Conservation (phyloP, 192 early-diverging fungal genomes). For the Backusella mclennaniae region DNA sequence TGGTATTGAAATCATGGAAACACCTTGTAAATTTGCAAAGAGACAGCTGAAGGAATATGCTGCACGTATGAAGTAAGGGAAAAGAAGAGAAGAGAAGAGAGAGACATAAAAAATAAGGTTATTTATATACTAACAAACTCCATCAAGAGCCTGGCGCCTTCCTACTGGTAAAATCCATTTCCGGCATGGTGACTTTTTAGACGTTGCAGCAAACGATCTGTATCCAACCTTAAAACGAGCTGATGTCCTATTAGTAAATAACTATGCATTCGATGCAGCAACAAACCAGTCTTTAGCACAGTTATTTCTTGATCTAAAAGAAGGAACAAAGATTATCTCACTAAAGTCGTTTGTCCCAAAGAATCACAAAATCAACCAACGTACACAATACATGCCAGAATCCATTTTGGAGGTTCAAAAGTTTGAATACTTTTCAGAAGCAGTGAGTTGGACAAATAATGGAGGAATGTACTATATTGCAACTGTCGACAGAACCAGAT, state of each 20-base stretch:
- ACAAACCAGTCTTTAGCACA: slow-evolving; percentile 83
- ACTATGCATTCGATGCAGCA: slow-evolving; percentile 87
- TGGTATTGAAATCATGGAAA: slow-evolving; percentile 93
- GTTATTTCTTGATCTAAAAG: slow-evolving; percentile 91
- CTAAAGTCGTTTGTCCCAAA: slow-evolving; percentile 81
- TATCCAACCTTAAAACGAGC: slow-evolving; percentile 68
- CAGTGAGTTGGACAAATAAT: slow-evolving; percentile 77
- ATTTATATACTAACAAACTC: neutral
- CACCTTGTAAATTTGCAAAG: slow-evolving; percentile 74
- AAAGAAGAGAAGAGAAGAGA: neutral
- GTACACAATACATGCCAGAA: slow-evolving; percentile 67
- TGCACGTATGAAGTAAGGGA: slow-evolving; percentile 65
- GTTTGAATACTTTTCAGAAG: slow-evolving; percentile 67
- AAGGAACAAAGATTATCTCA: slow-evolving; percentile 80
- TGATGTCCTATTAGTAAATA: slow-evolving; percentile 95
- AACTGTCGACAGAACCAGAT: slow-evolving; percentile 66
- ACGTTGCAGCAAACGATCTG: slow-evolving; percentile 52
- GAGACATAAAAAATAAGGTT: neutral
- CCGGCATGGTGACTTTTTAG: slow-evolving; percentile 89
- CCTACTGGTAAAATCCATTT: slow-evolving; percentile 62
- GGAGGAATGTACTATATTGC: slow-evolving; percentile 81
- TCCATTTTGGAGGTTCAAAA: slow-evolving; percentile 67
- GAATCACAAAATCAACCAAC: slow-evolving; percentile 72
- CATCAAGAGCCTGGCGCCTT: slow-evolving; percentile 54
- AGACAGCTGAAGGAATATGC: slow-evolving; percentile 83